Conservation (phyloP, 2,329 filamentous ascomycete species). For the Fusarium miscanthi region DNA sequence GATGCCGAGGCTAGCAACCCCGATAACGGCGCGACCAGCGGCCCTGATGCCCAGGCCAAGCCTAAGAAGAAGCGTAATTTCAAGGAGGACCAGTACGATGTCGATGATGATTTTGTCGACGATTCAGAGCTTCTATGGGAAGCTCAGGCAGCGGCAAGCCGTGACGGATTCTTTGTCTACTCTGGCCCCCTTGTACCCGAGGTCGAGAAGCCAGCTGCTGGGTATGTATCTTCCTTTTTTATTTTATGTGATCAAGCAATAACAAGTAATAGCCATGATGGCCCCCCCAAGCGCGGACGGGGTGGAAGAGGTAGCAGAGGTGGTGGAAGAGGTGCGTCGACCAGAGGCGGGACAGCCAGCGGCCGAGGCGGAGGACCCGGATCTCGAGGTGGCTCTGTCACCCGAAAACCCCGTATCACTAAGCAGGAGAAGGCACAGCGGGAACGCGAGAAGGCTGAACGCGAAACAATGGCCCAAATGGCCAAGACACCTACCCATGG, state of each 20-base stretch:
- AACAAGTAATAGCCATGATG: constrained; percentile 70
- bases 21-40: constrained; percentile 77
- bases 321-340: constrained; percentile 71
- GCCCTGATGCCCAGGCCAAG: constrained; percentile 70
- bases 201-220: constrained; percentile 75
- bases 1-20: constrained; percentile 84
- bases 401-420: constrained; percentile 85
- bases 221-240: constrained; percentile 55
- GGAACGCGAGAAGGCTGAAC: constrained; percentile 83
- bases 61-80: constrained; percentile 84
- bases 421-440: constrained; percentile 86
- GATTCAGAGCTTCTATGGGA: constrained; percentile 97
- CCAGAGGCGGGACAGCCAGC: constrained; percentile 61
- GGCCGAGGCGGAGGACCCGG: constrained; percentile 69
- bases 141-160: constrained; percentile 90
- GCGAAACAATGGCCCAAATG: constrained; percentile 64
- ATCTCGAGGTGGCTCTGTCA: constrained; percentile 79
- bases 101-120: constrained; percentile 86
- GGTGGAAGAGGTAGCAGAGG: constrained; percentile 63
- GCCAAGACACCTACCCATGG: constrained; percentile 53
- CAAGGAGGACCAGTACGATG: constrained; percentile 85
- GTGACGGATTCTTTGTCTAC: constrained; percentile 98
- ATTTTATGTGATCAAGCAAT: constrained; percentile 43
- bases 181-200: constrained; percentile 91
- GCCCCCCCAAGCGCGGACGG: constrained; percentile 75